These are phyloP conservation scores for Scenedesmus sp. DNA, from an alignment of 163 green algal genomes.

Conservation along the genomic window DNA sequence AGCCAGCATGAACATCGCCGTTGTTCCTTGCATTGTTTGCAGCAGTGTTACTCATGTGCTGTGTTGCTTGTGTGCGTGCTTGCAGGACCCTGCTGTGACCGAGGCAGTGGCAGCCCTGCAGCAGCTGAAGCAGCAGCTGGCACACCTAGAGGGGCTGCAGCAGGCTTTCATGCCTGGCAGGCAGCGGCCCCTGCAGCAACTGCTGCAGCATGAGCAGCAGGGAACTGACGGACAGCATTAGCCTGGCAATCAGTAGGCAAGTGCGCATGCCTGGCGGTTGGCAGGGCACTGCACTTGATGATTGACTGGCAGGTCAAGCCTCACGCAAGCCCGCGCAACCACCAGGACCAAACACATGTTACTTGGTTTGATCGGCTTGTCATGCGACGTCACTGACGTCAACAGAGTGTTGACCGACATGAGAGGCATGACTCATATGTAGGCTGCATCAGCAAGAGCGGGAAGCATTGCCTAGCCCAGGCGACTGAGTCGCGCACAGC, in stretches of 20 bases:
- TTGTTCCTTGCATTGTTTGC: neutral
- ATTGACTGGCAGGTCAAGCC: too few relatives aligned
- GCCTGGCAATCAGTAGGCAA: neutral
- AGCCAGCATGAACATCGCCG: too few relatives aligned
- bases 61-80: conserved; percentile 2
- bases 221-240: neutral
- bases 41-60: neutral
- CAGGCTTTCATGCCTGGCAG: conserved; percentile 23
- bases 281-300: too few relatives aligned
- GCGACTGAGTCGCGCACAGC: too few relatives aligned
- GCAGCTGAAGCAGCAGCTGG: conserved; percentile 41
- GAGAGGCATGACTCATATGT: neutral
- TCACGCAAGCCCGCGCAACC: too few relatives aligned
- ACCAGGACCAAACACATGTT: neutral
- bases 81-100: conserved; percentile 39
- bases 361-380: neutral
- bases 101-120: conserved; percentile 42
- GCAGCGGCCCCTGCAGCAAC: neutral
- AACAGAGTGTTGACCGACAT: too few relatives aligned
- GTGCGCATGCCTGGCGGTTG: too few relatives aligned
- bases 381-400: neutral
- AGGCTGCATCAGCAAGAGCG: neutral
- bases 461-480: too few relatives aligned
- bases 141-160: conserved; percentile 28
- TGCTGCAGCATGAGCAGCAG: neutral